Evolutionary conservation across 257 asterid genomes (phyloP).

Genomic region (Leptodermis oblonga): DNA sequence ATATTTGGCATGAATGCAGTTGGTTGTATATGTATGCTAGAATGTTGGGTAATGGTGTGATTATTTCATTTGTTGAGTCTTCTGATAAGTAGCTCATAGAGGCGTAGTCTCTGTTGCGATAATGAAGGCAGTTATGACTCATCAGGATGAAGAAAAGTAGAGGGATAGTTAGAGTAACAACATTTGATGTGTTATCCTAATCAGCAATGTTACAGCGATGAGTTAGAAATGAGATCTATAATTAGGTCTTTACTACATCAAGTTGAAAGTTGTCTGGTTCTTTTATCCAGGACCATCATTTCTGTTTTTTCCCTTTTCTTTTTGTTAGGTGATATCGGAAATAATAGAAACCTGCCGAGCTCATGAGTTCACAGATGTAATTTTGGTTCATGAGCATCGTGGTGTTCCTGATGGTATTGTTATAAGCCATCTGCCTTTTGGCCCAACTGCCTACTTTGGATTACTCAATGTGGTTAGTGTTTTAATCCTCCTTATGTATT

Average conservation of each 20-base stretch:
- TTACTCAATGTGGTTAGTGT: constrained; percentile 86
- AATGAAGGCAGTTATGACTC: not conserved
- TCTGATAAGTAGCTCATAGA: not conserved
- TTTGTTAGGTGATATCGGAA: constrained; percentile 73
- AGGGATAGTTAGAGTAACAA: not conserved
- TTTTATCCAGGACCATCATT: not conserved
- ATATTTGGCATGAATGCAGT: not conserved
- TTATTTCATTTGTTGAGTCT: not conserved
- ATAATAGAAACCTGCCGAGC: constrained; percentile 82
- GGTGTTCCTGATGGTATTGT: constrained; percentile 90
- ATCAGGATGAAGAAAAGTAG: not conserved
- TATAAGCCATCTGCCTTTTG: constrained; percentile 91
- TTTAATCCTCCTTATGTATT: not conserved
- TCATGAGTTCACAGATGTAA: constrained; percentile 89
- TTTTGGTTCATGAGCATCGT: constrained; percentile 89
- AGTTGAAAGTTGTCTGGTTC: not conserved
- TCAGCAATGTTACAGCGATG: not conserved
- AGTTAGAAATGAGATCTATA: not conserved
- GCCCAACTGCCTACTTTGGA: constrained; percentile 94
- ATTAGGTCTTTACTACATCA: not conserved
- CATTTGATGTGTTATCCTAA: not conserved
- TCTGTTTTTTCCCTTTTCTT: constrained; percentile 1
- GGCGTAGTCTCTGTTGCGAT: not conserved
- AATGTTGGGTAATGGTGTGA: not conserved
- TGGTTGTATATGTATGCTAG: not conserved